These are phyloP conservation scores for Calonectria leucothoes DNA, from an alignment of 2,329 filamentous ascomycete genomes.

Conservation along the genomic window DNA sequence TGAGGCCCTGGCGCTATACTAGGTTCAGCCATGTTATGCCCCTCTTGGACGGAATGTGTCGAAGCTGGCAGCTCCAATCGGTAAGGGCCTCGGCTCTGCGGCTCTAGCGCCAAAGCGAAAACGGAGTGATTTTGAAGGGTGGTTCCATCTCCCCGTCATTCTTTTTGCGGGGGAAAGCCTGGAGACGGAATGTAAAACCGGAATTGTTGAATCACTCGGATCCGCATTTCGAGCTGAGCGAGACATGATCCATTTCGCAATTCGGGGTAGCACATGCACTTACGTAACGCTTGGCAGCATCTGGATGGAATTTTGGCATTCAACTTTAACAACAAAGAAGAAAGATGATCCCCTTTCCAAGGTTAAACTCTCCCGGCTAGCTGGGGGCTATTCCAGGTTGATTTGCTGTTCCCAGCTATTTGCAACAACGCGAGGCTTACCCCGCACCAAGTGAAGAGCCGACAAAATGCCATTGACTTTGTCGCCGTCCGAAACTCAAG, in stretches of 20 bases:
- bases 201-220: neutral
- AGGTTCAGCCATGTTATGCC: neutral
- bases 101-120: neutral
- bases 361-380: neutral
- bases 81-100: neutral
- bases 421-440: neutral
- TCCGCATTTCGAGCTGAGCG: no score
- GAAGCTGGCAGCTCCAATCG: neutral
- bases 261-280: no score
- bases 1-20: neutral
- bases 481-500: neutral
- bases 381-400: neutral
- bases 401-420: neutral
- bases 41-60: neutral
- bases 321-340: neutral
- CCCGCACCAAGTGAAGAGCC: neutral
- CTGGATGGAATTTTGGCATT: no score
- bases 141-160: neutral
- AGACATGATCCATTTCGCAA: no score
- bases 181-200: neutral
- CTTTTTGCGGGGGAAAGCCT: neutral
- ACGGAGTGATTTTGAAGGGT: neutral
- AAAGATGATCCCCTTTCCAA: neutral
- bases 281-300: neutral
- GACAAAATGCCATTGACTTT: conserved; percentile 1